Conservation (phyloP, 139 green algal species). For the Ettlia oleoabundans region DNA sequence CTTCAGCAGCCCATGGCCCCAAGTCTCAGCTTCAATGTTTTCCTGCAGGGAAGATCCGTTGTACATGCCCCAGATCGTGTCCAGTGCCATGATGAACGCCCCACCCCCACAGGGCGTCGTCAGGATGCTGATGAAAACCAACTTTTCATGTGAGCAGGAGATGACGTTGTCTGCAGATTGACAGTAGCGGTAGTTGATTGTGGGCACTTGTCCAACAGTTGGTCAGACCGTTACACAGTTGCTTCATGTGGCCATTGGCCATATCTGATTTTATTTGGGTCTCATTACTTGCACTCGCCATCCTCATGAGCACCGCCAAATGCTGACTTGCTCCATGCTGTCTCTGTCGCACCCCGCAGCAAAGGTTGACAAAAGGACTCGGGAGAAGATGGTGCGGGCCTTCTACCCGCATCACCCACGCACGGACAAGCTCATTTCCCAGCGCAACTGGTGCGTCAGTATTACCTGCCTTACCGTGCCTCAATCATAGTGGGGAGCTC, state of each 20-base stretch:
- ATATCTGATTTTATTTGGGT: no score
- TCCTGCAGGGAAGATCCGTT: constrained; percentile 44
- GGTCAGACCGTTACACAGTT: no score
- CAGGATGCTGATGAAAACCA: constrained; percentile 49
- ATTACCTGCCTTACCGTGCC: no score
- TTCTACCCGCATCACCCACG: constrained; percentile 17
- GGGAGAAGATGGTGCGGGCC: constrained; percentile 30
- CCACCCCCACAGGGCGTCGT: constrained; percentile 49
- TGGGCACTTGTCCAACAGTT: no score
- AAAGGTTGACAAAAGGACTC: not conserved
- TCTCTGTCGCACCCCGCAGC: not conserved
- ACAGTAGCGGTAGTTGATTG: no score
- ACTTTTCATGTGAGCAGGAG: constrained; percentile 25
- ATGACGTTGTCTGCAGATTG: no score
- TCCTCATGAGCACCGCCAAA: no score
- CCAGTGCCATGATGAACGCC: constrained; percentile 61
- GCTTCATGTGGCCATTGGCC: no score
- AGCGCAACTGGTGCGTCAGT: constrained; percentile 65
- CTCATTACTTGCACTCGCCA: no score
- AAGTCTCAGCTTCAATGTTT: no score
- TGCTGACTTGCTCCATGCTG: not conserved
- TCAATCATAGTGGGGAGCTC: no score
- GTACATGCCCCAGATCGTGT: constrained; percentile 62
- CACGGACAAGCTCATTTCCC: constrained; percentile 45
- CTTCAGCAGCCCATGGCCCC: no score